Evolutionary conservation across 2,329 filamentous ascomycete genomes (phyloP).

Genomic region (Colletotrichum sp.): DNA sequence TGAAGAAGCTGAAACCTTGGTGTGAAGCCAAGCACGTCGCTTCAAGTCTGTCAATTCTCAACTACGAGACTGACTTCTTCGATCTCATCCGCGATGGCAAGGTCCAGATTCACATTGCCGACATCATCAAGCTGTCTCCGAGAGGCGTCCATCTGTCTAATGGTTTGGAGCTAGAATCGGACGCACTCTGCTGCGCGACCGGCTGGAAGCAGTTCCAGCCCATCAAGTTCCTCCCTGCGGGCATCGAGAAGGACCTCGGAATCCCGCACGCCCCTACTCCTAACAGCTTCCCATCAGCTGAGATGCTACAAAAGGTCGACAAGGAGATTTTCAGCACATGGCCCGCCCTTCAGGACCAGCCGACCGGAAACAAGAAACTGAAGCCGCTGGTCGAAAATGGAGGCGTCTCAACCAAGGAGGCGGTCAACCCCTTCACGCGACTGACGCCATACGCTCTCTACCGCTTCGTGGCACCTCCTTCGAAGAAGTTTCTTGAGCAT

Average conservation of each 20-base stretch:
- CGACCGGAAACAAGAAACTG: constrained; percentile 12
- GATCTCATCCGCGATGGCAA: constrained; percentile 58
- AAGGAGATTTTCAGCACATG: constrained; percentile 12
- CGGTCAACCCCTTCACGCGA: constrained; percentile 15
- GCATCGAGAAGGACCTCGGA: constrained; percentile 52
- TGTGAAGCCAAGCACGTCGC: constrained; percentile 56
- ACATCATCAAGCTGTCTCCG: constrained; percentile 51
- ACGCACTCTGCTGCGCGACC: constrained; percentile 61
- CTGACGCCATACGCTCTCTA: constrained; percentile 28
- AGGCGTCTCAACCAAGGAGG: constrained; percentile 14
- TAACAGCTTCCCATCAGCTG: constrained; percentile 9
- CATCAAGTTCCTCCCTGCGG: constrained; percentile 56
- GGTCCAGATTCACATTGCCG: constrained; percentile 57
- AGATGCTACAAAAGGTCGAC: constrained; percentile 6
- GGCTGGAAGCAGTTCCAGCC: constrained; percentile 63
- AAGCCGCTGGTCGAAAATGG: constrained; percentile 8
- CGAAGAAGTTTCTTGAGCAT: constrained; percentile 8
- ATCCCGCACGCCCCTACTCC: constrained; percentile 43
- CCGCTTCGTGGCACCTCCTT: constrained; percentile 33
- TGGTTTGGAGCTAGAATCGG: constrained; percentile 50
- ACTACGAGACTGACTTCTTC: constrained; percentile 63
- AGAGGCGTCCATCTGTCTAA: constrained; percentile 56
- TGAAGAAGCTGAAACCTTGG: constrained; percentile 59
- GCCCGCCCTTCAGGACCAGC: constrained; percentile 13
- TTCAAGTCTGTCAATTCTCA: constrained; percentile 63